Evolutionary conservation across 1,139 yeast genomes (phyloP).

Genomic region (Pichia sp.): DNA sequence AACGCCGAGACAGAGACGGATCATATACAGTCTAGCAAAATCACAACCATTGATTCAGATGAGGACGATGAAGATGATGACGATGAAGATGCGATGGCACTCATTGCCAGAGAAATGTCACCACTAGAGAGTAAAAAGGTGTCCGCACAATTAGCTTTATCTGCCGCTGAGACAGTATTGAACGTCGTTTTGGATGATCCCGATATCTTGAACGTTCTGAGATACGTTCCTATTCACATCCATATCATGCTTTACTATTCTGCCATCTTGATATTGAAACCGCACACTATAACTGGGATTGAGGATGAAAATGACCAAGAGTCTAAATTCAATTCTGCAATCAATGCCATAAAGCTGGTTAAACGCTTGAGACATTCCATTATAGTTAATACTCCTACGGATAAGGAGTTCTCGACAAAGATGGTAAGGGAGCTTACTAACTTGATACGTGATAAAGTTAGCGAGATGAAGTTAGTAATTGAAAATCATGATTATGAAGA

Average conservation of each 20-base stretch:
- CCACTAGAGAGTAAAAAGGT: conserved; percentile 32
- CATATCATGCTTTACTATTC: conserved; percentile 69
- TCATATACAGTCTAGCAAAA: conserved; percentile 6
- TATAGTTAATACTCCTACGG: conserved; percentile 44
- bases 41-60: neutral
- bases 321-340: conserved; percentile 18
- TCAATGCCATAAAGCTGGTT: conserved; percentile 23
- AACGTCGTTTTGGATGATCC: conserved; percentile 52
- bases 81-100: conserved; percentile 27
- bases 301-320: conserved; percentile 1
- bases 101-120: conserved; percentile 29
- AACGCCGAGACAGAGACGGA: conserved; percentile 15
- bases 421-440: conserved; percentile 40
- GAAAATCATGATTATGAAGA: no score
- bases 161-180: conserved; percentile 59
- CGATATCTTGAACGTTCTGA: conserved; percentile 50
- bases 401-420: conserved; percentile 44
- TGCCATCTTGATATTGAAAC: conserved; percentile 47
- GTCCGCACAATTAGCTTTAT: conserved; percentile 43
- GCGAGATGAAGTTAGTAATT: no score
- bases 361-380: conserved; percentile 37
- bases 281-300: conserved; percentile 28
- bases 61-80: conserved; percentile 15
- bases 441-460: conserved; percentile 36
- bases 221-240: conserved; percentile 64